Base-by-base conservation (phyloP, 2,329 filamentous ascomycete genomes). In the Epicoccum sorghinum region DNA sequence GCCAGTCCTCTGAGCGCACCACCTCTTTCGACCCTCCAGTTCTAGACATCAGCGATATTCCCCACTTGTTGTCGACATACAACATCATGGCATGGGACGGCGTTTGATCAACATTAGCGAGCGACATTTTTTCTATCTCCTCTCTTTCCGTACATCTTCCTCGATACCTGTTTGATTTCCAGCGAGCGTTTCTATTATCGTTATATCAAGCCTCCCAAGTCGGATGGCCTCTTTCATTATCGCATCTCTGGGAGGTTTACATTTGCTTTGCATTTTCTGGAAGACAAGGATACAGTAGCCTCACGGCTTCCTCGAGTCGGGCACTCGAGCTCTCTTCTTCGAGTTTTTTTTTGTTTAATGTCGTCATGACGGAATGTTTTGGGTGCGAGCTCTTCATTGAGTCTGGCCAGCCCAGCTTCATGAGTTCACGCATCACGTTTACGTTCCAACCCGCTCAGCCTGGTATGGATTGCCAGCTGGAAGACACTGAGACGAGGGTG, bases 61-160 rank as follows among this genome's bases (percentile, higher is more conserved):
- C 40, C 24, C 52, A 49, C 52, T 38, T 51, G 42, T 47, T 48
- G 52, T 50, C 71, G 73, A 71, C 69, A 73, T 55, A 76, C 78
- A 76, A 77, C 71, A 59, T 58, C 61, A 60, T 73, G 75, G 79
- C 79, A 82, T 82, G 75, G 79, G 80, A 82, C 78, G 81, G 82
- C 80, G 81, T 83, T 77, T 47, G 70, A 76, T 76, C 73, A 74
- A 76, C 74, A 78, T 73, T 75, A 75, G 71, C 73, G 70, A 74
- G 61, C 67, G 63, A 57, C 57, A 64, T 63, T 64, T 61, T 47
- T 68, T 68, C 29, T 68, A 68, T 74, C 32, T 47, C 46, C 32
- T 42, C 46, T 55, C 46, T 55, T 50, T 3, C 42, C 52, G 52
- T 35, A 55, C 46, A 55, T 37, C 6, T 30, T 69, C 61, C 72